Evolutionary conservation across 176 grass and related monocot genomes (phyloP).

Genomic region (Ensete ventricosum): DNA sequence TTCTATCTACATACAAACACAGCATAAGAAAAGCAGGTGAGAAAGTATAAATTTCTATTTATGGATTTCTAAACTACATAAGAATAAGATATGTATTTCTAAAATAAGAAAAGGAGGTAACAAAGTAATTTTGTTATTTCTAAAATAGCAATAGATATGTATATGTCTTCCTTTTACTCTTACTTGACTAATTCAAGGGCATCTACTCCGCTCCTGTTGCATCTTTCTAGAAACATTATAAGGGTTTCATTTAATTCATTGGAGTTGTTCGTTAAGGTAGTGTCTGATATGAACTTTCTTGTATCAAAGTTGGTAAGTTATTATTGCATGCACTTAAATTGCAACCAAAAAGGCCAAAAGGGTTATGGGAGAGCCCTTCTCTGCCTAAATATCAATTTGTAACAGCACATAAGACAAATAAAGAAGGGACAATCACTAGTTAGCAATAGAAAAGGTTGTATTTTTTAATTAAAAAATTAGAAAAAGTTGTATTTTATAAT

Average conservation of each 20-base stretch:
- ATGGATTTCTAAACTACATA: too few species aligned
- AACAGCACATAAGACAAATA: not conserved
- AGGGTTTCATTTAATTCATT: not conserved
- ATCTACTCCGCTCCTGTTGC: too few species aligned
- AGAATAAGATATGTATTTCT: too few species aligned
- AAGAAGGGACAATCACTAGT: not conserved
- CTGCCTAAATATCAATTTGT: too few species aligned
- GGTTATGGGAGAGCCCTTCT: too few species aligned
- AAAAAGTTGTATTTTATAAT: constrained; percentile 9
- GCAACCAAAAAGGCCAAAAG: not conserved
- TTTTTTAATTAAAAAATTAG: not conserved
- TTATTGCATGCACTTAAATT: not conserved
- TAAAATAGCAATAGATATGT: too few species aligned
- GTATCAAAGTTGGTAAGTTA: not conserved
- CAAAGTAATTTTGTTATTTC: too few species aligned
- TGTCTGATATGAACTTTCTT: not conserved
- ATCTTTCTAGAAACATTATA: too few species aligned
- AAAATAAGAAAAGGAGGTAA: too few species aligned
- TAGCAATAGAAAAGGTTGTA: not conserved
- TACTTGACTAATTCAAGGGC: too few species aligned
- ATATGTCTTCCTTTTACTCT: too few species aligned
- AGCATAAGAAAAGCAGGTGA: not conserved
- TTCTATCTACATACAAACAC: not conserved
- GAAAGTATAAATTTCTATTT: not conserved
- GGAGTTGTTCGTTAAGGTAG: too few species aligned